phyloP scores from a whole-genome alignment of 495 filamentous ascomycete species.

The Penicillium verhagenii region DNA sequence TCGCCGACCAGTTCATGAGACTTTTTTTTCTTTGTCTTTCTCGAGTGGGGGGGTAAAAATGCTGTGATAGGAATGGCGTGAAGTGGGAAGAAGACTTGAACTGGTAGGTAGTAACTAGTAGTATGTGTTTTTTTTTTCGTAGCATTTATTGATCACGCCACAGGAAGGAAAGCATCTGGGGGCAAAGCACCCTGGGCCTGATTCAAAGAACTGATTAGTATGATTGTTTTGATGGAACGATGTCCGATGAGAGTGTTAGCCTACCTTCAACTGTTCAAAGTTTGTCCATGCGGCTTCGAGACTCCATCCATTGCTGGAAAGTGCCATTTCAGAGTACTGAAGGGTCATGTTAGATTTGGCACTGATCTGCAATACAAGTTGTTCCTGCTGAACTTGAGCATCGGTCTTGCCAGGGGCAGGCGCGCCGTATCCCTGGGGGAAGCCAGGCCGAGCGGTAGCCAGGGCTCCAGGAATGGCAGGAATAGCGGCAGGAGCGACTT shows the following conservation, averaged over 20 bases:
- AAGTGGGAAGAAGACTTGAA: too few species aligned
- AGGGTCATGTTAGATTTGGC: conserved; percentile 69
- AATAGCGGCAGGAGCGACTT: conserved; percentile 9
- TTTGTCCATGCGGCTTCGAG: conserved; percentile 63
- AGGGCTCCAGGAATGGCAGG: conserved; percentile 4
- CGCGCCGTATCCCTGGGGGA: conserved; percentile 42
- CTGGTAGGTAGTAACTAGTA: too few species aligned
- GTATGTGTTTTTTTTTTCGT: too few species aligned
- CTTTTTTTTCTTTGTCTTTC: too few species aligned
- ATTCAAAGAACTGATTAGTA: conserved; percentile 17
- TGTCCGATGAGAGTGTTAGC: not conserved
- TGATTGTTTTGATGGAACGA: not conserved
- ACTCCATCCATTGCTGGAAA: conserved; percentile 71
- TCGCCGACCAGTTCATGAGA: not conserved
- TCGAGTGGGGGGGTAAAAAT: too few species aligned
- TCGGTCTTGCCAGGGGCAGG: conserved; percentile 40
- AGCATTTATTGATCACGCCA: conserved; percentile 4
- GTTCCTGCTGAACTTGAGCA: conserved; percentile 54
- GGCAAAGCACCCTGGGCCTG: conserved; percentile 44
- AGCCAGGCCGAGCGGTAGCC: conserved; percentile 20
- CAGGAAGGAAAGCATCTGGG: conserved; percentile 38
- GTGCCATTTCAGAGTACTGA: conserved; percentile 68
- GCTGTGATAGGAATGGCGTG: too few species aligned
- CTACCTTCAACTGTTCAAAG: conserved; percentile 59
- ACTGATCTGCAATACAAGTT: conserved; percentile 64